Conservation (phyloP, 768 basidiomycete species). For the Tubosaeta sp. region DNA sequence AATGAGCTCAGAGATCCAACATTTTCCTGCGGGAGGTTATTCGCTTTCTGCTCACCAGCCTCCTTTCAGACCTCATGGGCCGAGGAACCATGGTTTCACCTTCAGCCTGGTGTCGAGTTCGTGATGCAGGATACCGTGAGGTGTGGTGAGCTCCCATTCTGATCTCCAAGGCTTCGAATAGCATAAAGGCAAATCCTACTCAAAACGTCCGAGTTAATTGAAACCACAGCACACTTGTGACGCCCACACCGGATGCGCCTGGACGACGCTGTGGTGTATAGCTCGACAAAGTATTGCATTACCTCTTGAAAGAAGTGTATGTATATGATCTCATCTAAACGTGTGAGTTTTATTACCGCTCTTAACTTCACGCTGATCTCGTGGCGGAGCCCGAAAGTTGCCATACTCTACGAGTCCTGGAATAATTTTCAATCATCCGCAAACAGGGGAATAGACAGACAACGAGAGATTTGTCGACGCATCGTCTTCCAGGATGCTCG, state of each 20-base stretch:
- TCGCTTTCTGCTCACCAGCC: conserved; percentile 2
- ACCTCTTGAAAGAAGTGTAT: conserved; percentile 7
- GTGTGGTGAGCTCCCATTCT: neutral
- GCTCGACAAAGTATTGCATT: neutral
- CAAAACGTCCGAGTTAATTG: conserved; percentile 14
- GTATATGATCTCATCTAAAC: conserved; percentile 45
- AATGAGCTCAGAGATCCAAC: conserved; percentile 1
- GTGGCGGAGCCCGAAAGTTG: conserved; percentile 63
- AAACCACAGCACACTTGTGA: neutral
- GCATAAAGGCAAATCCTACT: conserved; percentile 20
- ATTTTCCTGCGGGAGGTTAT: conserved; percentile 16
- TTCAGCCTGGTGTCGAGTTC: neutral
- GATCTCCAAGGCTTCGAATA: conserved; percentile 11
- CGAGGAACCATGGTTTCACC: conserved; percentile 5
- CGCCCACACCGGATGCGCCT: conserved; percentile 11
- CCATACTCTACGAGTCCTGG: conserved; percentile 44
- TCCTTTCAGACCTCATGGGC: conserved; percentile 1
- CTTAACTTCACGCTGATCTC: conserved; percentile 59
- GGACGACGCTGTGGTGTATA: neutral
- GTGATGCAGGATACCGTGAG: neutral
- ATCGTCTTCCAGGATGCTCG: conserved; percentile 1
- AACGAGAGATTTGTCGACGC: conserved; percentile 2
- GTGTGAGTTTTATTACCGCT: conserved; percentile 69
- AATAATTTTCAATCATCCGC: conserved; percentile 7
- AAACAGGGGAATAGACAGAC: neutral